phyloP scores from a whole-genome alignment of 768 basidiomycete genomes.

The Leucogyrophana mollusca region DNA sequence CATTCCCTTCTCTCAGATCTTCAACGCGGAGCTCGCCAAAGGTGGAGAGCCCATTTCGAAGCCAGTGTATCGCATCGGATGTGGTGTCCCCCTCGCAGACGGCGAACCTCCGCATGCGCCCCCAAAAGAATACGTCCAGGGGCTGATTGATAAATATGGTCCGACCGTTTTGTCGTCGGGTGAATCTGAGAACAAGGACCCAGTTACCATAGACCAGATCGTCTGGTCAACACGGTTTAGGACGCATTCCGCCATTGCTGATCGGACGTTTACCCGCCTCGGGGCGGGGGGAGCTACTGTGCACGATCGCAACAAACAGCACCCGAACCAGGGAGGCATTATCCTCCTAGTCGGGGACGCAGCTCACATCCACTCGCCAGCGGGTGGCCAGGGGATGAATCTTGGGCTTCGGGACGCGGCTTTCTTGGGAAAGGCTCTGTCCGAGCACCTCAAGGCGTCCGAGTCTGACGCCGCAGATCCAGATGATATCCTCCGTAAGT shows the following conservation, averaged over 20 bases:
- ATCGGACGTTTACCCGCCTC: slow-evolving; percentile 31
- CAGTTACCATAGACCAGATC: slow-evolving; percentile 30
- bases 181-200: slow-evolving; percentile 25
- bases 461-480: too few species aligned
- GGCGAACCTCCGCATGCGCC: slow-evolving; percentile 33
- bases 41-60: neutral
- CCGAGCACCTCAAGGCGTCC: slow-evolving; percentile 28
- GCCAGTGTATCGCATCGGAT: slow-evolving; percentile 35
- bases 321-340: slow-evolving; percentile 2
- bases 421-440: slow-evolving; percentile 41
- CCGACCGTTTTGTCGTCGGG: slow-evolving; percentile 28
- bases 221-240: slow-evolving; percentile 44
- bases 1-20: slow-evolving; percentile 27
- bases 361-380: slow-evolving; percentile 53
- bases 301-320: slow-evolving; percentile 1
- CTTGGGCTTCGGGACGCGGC: slow-evolving; percentile 56
- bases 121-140: slow-evolving; percentile 36
- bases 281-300: slow-evolving; percentile 5
- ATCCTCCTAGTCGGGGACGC: slow-evolving; percentile 36
- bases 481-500: slow-evolving; percentile 3
- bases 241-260: slow-evolving; percentile 40
- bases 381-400: slow-evolving; percentile 59
- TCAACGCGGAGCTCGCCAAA: neutral
- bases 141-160: slow-evolving; percentile 34
- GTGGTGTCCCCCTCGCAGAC: slow-evolving; percentile 27